Conservation (phyloP, 2,329 filamentous ascomycete species). For the Colletotrichum noveboracense region DNA sequence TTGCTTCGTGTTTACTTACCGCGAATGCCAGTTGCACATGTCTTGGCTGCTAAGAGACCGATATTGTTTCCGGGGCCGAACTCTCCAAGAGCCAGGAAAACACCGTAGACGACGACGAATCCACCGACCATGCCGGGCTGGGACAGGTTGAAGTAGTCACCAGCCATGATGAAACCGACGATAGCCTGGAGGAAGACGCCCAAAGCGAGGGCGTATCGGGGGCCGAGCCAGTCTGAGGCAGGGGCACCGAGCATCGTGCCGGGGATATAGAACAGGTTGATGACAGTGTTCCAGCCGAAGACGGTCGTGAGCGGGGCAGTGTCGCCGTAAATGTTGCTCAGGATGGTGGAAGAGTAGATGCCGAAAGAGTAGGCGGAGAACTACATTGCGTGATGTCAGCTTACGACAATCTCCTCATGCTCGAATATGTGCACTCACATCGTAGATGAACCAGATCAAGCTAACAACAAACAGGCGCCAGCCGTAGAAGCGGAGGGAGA, state of each 20-base stretch:
- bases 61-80: slow-evolving; percentile 92
- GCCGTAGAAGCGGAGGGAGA: slow-evolving; percentile 73
- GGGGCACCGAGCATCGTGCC: slow-evolving; percentile 81
- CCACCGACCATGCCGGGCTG: slow-evolving; percentile 70
- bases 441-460: slow-evolving; percentile 85
- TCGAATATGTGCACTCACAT: slow-evolving; percentile 48
- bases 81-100: slow-evolving; percentile 81
- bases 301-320: slow-evolving; percentile 71
- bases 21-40: slow-evolving; percentile 85
- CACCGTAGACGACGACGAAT: slow-evolving; percentile 80
- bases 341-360: slow-evolving; percentile 81
- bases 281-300: slow-evolving; percentile 88
- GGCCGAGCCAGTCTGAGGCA: slow-evolving; percentile 79
- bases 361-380: slow-evolving; percentile 86
- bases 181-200: slow-evolving; percentile 77
- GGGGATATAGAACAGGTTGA: slow-evolving; percentile 89
- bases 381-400: slow-evolving; percentile 26
- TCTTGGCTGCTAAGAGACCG: slow-evolving; percentile 85
- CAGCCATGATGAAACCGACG: slow-evolving; percentile 89
- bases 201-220: slow-evolving; percentile 73
- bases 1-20: slow-evolving; percentile 43
- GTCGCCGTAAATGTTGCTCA: slow-evolving; percentile 67
- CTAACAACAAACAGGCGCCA: slow-evolving; percentile 72
- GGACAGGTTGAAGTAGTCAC: slow-evolving; percentile 74
- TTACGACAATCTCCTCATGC: neutral